Conservation (phyloP, 2,329 filamentous ascomycete genomes). For the Fusarium dlaminii region DNA sequence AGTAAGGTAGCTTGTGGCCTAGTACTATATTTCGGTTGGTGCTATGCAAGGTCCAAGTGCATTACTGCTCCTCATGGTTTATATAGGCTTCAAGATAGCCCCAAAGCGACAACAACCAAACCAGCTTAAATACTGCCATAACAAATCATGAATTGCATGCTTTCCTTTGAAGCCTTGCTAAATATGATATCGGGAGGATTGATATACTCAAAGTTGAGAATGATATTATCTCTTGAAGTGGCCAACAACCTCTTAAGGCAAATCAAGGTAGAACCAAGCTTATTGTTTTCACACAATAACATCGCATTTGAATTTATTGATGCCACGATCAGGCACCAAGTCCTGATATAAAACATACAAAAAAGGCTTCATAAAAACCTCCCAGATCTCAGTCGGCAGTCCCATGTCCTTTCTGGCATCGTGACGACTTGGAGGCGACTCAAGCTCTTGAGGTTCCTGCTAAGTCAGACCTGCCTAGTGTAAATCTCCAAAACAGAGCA, state of each 20-base stretch:
- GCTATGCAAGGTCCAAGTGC: slow-evolving; percentile 1
- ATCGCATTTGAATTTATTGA: slow-evolving; percentile 19
- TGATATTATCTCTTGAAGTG: neutral
- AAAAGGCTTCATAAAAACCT: slow-evolving; percentile 21
- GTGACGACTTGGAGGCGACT: neutral
- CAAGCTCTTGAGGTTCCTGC: neutral
- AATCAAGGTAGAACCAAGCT: neutral
- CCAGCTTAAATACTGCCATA: neutral
- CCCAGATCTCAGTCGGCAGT: slow-evolving; percentile 10
- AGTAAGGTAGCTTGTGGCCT: neutral
- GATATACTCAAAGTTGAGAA: neutral
- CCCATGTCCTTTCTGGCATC: slow-evolving; percentile 5
- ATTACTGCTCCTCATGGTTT: neutral
- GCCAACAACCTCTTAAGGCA: neutral
- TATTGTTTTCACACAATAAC: neutral
- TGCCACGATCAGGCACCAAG: slow-evolving; percentile 20
- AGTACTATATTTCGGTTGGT: neutral
- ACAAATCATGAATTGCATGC: neutral
- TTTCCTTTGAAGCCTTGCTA: neutral
- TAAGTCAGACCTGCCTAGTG: slow-evolving; percentile 1
- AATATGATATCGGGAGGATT: neutral
- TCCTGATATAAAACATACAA: slow-evolving; percentile 38
- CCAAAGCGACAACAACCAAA: neutral
- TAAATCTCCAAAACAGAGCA: slow-evolving; percentile 32
- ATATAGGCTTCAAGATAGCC: neutral